phyloP scores from a whole-genome alignment of 73 alveolate species.

The Stentor roeselii region DNA sequence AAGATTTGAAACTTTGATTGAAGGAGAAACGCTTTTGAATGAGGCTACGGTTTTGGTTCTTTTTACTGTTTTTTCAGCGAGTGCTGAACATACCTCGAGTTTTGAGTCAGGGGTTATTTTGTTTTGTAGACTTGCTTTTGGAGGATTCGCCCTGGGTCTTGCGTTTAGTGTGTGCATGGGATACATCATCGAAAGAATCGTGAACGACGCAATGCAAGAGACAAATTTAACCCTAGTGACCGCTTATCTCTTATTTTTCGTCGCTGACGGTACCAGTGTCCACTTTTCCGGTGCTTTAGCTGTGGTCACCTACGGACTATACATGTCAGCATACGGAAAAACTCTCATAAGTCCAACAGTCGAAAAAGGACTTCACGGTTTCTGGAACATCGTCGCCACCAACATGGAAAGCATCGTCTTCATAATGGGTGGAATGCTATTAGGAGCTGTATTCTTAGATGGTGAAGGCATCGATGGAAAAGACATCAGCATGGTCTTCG shows the following conservation, averaged over 20 bases:
- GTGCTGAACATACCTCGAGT: constrained; percentile 35
- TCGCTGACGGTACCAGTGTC: constrained; percentile 50
- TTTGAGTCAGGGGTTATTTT: not conserved
- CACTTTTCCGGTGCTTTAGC: constrained; percentile 53
- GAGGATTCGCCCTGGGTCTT: constrained; percentile 63
- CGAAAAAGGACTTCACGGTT: constrained; percentile 46
- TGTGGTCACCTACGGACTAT: constrained; percentile 56
- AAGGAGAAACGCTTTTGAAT: constrained; percentile 65
- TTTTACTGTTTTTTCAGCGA: constrained; percentile 45
- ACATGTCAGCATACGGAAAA: constrained; percentile 58
- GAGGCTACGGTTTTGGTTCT: constrained; percentile 70
- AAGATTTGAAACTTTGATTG: constrained; percentile 56
- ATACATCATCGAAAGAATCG: constrained; percentile 51
- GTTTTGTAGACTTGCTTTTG: constrained; percentile 36
- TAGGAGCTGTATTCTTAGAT: constrained; percentile 43
- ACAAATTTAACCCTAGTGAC: constrained; percentile 53
- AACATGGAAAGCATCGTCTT: constrained; percentile 57
- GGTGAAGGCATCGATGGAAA: constrained; percentile 35
- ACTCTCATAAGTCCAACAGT: constrained; percentile 54
- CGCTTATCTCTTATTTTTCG: constrained; percentile 52
- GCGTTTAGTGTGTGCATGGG: constrained; percentile 40
- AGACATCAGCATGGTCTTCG: constrained; percentile 53
- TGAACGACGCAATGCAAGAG: constrained; percentile 57
- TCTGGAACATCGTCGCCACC: constrained; percentile 55
- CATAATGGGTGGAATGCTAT: constrained; percentile 55